phyloP scores from a whole-genome alignment of 2,329 filamentous ascomycete species.

The Cladosporium sphaerospermum region DNA sequence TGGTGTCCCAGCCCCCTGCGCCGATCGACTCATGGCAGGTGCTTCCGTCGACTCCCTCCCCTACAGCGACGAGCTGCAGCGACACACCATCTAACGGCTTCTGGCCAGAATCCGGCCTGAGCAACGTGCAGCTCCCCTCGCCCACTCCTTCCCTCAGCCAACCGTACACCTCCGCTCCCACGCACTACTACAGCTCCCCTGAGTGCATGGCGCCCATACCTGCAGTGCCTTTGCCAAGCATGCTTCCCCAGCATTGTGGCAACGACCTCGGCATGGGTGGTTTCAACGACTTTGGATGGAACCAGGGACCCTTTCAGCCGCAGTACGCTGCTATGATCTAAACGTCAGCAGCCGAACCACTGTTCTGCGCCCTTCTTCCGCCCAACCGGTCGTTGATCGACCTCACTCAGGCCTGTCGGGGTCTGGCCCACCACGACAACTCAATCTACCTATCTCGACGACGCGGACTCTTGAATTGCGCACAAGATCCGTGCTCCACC shows the following conservation, averaged over 20 bases:
- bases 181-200: constrained; percentile 72
- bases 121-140: constrained; percentile 65
- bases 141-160: constrained; percentile 75
- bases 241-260: constrained; percentile 77
- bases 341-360: constrained; percentile 10
- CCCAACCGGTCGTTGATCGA: constrained; percentile 21
- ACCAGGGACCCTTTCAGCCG: constrained; percentile 73
- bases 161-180: constrained; percentile 53
- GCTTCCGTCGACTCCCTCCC: constrained; percentile 79
- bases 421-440: constrained; percentile 38
- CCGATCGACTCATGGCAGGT: constrained; percentile 86
- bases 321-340: constrained; percentile 71
- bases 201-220: constrained; percentile 68
- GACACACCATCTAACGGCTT: constrained; percentile 65
- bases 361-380: neutral
- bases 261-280: constrained; percentile 56
- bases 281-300: constrained; percentile 79
- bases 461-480: constrained; percentile 29
- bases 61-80: constrained; percentile 59
- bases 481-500: constrained; percentile 37
- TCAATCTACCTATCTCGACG: constrained; percentile 17
- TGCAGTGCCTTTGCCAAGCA: constrained; percentile 75
- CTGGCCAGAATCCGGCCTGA: constrained; percentile 74
- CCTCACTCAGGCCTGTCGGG: constrained; percentile 27
- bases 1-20: constrained; percentile 59